Conservation (phyloP, 2,329 filamentous ascomycete species). For the Ophiostoma australiae region DNA sequence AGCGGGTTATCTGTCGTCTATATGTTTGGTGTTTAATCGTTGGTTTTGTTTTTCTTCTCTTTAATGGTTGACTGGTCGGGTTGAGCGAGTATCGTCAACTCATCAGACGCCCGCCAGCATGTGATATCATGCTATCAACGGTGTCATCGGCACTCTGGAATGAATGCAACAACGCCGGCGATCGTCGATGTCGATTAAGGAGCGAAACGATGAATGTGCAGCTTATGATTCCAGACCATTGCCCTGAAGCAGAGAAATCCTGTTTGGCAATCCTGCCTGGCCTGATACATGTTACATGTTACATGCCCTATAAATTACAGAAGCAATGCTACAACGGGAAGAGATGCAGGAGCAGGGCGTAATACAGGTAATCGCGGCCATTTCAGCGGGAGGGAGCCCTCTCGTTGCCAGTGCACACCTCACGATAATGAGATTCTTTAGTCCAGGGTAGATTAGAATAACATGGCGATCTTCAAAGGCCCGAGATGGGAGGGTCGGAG, state of each 20-base stretch:
- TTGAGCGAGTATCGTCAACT: background rate
- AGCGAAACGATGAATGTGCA: background rate
- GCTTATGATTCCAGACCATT: background rate
- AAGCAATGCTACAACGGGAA: background rate
- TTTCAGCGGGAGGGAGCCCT: background rate
- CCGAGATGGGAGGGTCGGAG: constrained; percentile 1
- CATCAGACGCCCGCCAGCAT: background rate
- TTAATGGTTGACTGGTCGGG: no score
- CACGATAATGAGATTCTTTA: background rate
- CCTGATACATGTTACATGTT: background rate
- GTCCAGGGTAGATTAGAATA: background rate
- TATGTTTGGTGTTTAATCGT: background rate
- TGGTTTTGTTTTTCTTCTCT: no score
- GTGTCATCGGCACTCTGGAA: background rate
- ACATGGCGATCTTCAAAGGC: background rate
- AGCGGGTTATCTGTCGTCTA: background rate
- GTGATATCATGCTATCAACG: background rate
- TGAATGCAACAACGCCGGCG: background rate
- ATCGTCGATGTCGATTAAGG: constrained; percentile 3
- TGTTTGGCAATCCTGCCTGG: background rate
- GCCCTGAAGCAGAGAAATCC: background rate
- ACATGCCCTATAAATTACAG: no score
- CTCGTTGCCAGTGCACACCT: background rate
- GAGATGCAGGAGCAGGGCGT: background rate
- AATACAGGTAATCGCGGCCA: background rate